phyloP scores from a whole-genome alignment of 768 basidiomycete species.

The Filobasidium floriforme region DNA sequence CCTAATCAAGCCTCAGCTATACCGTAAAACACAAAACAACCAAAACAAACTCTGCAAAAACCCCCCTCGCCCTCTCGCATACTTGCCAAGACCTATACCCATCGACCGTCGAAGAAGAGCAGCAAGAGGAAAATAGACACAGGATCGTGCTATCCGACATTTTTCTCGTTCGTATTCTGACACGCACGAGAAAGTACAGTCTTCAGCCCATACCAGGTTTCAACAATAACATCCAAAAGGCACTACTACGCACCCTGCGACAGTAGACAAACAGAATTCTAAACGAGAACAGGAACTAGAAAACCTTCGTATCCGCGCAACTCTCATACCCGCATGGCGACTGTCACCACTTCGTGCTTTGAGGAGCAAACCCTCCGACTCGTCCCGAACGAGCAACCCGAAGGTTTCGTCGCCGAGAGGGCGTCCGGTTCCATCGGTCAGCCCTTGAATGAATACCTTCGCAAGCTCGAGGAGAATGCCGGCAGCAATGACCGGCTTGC shows the following conservation, averaged over 20 bases:
- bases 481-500: background rate
- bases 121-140: too few species aligned
- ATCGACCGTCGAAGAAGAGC: too few species aligned
- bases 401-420: slow-evolving; percentile 1
- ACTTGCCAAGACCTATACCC: background rate
- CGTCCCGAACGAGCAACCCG: slow-evolving; percentile 12
- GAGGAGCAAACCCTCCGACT: slow-evolving; percentile 8
- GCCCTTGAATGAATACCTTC: slow-evolving; percentile 17
- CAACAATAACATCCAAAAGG: too few species aligned
- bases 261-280: too few species aligned
- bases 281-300: too few species aligned
- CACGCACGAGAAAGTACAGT: too few species aligned
- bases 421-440: slow-evolving; percentile 8
- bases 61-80: too few species aligned
- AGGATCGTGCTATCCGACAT: too few species aligned
- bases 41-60: background rate
- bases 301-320: slow-evolving; percentile 4
- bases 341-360: background rate
- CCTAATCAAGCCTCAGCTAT: slow-evolving; percentile 18
- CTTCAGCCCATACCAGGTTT: too few species aligned
- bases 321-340: background rate
- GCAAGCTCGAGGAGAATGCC: slow-evolving; percentile 16
- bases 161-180: too few species aligned
- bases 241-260: too few species aligned
- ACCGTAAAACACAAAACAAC: slow-evolving; percentile 9